Evolutionary conservation across 1,284 basidiomycete genomes (phyloP).

Genomic region (Hypsizygus ulmarius): DNA sequence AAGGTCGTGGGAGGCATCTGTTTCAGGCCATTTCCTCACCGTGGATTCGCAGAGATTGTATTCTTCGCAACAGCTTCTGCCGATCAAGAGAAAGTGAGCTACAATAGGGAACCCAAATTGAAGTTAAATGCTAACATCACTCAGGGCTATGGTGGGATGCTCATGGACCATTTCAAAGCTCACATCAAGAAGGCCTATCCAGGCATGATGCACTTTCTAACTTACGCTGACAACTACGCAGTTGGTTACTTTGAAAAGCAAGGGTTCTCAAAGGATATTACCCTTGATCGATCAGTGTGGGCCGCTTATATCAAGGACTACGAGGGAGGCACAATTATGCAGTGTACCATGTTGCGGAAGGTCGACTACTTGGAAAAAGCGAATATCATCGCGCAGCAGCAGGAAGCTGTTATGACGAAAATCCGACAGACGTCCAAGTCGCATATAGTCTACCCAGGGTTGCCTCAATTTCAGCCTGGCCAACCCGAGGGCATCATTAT

Average conservation of each 20-base stretch:
- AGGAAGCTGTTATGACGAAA: slow-evolving; percentile 86
- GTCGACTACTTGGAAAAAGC: slow-evolving; percentile 88
- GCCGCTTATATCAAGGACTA: slow-evolving; percentile 99
- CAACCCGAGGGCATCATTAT: slow-evolving; percentile 45
- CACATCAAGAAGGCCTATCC: slow-evolving; percentile 83
- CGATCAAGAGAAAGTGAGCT: slow-evolving; percentile 90
- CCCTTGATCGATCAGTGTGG: slow-evolving; percentile 88
- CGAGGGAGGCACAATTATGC: slow-evolving; percentile 99
- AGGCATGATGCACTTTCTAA: slow-evolving; percentile 91
- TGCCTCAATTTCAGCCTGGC: slow-evolving; percentile 75
- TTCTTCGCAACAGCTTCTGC: slow-evolving; percentile 98
- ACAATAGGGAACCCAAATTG: neutral
- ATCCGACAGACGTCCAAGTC: slow-evolving; percentile 87
- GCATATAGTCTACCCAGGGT: slow-evolving; percentile 83
- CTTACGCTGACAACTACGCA: slow-evolving; percentile 99
- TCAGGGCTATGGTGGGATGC: slow-evolving; percentile 95
- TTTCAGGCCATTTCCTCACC: slow-evolving; percentile 93
- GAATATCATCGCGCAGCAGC: slow-evolving; percentile 78
- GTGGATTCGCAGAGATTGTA: slow-evolving; percentile 97
- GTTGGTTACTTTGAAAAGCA: slow-evolving; percentile 99
- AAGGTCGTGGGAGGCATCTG: slow-evolving; percentile 99
- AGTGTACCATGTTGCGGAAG: slow-evolving; percentile 91
- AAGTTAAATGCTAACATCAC: slow-evolving; percentile 9
- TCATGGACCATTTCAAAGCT: slow-evolving; percentile 99
- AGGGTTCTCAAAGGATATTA: slow-evolving; percentile 98